A percentile compares a stretch with the other conserved stretches of the same genome.
phyloP scores from a whole-genome alignment of 2,329 filamentous ascomycete genomes.

The Pseudocercospora ulei region DNA sequence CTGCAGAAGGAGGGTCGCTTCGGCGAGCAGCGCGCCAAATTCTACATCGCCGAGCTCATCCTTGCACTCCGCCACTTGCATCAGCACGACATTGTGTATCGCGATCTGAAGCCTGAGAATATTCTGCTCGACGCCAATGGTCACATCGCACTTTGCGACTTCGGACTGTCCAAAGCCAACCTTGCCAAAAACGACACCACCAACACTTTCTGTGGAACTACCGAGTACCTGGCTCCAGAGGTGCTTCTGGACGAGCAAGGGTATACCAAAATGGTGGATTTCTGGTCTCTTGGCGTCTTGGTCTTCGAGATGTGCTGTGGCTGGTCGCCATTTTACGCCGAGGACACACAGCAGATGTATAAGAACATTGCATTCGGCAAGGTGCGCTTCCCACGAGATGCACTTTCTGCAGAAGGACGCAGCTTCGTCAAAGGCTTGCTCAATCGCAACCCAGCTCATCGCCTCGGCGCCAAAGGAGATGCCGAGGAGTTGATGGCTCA shows the following conservation, averaged over 20 bases:
- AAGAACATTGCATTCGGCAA: conserved; percentile 99
- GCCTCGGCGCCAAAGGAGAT: conserved; percentile 80
- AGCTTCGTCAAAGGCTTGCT: conserved; percentile 97
- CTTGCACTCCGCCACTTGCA: conserved; percentile 90
- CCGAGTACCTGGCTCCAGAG: conserved; percentile 92
- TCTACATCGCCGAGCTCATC: conserved; percentile 97
- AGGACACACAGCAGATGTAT: conserved; percentile 99
- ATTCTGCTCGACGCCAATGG: conserved; percentile 94
- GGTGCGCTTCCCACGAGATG: conserved; percentile 89
- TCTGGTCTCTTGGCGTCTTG: conserved; percentile 94
- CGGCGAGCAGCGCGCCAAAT: conserved; percentile 87
- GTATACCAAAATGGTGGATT: conserved; percentile 99
- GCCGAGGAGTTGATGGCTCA: conserved; percentile 90
- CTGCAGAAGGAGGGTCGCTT: conserved; percentile 94
- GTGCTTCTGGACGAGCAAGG: conserved; percentile 91
- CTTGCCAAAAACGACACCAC: conserved; percentile 94
- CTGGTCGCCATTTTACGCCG: conserved; percentile 97
- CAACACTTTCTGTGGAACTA: conserved; percentile 97
- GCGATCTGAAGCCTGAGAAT: conserved; percentile 95
- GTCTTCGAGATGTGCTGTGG: conserved; percentile 99
- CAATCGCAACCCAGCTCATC: conserved; percentile 93
- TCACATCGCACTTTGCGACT: conserved; percentile 95
- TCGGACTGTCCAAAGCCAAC: conserved; percentile 94
- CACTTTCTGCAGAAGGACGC: conserved; percentile 82
- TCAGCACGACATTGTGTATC: conserved; percentile 94